Evolutionary conservation across 2,329 filamentous ascomycete genomes (phyloP).

Genomic region (Clonostachys solani): DNA sequence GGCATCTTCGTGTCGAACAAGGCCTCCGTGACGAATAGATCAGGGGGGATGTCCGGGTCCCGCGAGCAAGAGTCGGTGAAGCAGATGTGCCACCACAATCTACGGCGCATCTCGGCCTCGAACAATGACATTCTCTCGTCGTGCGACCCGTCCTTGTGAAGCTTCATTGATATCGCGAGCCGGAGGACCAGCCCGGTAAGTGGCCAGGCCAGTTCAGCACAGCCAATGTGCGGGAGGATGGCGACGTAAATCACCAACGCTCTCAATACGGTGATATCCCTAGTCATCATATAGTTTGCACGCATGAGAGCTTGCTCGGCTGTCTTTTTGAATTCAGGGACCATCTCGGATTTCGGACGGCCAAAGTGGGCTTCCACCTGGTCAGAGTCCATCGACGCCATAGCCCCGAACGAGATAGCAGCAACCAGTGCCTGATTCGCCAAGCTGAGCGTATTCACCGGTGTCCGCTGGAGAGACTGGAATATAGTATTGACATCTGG

Average conservation of each 20-base stretch:
- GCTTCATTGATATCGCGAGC: constrained; percentile 62
- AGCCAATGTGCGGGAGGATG: constrained; percentile 45
- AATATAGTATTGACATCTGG: constrained; percentile 10
- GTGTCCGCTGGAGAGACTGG: constrained; percentile 8
- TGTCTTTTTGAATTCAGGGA: constrained; percentile 11
- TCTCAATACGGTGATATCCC: constrained; percentile 54
- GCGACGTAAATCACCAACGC: constrained; percentile 47
- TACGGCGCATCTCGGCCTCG: constrained; percentile 60
- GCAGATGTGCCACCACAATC: constrained; percentile 63
- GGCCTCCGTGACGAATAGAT: constrained; percentile 39
- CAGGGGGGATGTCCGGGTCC: constrained; percentile 46
- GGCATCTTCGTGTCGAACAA: constrained; percentile 51
- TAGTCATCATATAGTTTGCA: constrained; percentile 49
- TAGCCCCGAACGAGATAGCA: constrained; percentile 16
- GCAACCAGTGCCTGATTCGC: constrained; percentile 15
- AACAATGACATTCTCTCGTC: constrained; percentile 51
- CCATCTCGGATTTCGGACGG: constrained; percentile 6
- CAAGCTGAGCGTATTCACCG: constrained; percentile 8
- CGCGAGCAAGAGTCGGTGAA: constrained; percentile 52
- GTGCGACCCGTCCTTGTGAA: constrained; percentile 56
- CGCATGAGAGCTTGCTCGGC: constrained; percentile 13
- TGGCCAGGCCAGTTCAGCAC: constrained; percentile 52
- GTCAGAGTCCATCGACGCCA: constrained; percentile 14
- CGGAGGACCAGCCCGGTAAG: constrained; percentile 55
- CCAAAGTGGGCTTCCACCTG: constrained; percentile 10